phyloP scores from a whole-genome alignment of 2,329 filamentous ascomycete species.

The Claviceps fusiformis region DNA sequence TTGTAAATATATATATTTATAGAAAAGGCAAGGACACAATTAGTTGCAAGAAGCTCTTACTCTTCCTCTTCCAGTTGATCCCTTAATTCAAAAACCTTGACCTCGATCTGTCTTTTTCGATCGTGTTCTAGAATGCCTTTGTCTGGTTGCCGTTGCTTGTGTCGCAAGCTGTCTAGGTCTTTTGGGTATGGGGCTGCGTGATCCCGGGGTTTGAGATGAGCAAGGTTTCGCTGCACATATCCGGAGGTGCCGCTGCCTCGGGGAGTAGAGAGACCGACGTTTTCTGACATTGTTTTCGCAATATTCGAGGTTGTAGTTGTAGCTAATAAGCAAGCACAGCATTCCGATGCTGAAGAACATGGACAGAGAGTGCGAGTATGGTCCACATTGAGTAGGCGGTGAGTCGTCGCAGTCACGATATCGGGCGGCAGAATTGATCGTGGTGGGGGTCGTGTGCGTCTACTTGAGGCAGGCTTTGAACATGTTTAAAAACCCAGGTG shows the following conservation, averaged over 20 bases:
- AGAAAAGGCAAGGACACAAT: background rate
- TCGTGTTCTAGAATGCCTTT: conserved; percentile 91
- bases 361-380: background rate
- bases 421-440: conserved; percentile 14
- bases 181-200: conserved; percentile 63
- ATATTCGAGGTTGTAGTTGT: background rate
- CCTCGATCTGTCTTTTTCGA: conserved; percentile 77
- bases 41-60: conserved; percentile 23
- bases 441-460: conserved; percentile 8
- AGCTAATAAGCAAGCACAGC: background rate
- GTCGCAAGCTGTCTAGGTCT: conserved; percentile 54
- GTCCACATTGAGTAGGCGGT: conserved; percentile 11
- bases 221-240: conserved; percentile 93
- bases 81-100: conserved; percentile 81
- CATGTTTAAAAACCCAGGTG: background rate
- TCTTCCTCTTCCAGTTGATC: conserved; percentile 87
- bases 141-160: conserved; percentile 74
- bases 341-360: background rate
- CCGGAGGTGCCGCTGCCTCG: conserved; percentile 92
- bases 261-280: conserved; percentile 89
- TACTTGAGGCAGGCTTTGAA: background rate
- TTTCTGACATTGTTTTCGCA: conserved; percentile 69
- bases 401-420: conserved; percentile 6
- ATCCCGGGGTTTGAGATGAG: conserved; percentile 76
- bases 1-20: conserved; percentile 6